Percentiles rank a stretch among this genome's conserved stretches.
These are phyloP conservation scores for Coemansia sp. DNA, from an alignment of 192 early-diverging fungal species.

Conservation along the genomic window DNA sequence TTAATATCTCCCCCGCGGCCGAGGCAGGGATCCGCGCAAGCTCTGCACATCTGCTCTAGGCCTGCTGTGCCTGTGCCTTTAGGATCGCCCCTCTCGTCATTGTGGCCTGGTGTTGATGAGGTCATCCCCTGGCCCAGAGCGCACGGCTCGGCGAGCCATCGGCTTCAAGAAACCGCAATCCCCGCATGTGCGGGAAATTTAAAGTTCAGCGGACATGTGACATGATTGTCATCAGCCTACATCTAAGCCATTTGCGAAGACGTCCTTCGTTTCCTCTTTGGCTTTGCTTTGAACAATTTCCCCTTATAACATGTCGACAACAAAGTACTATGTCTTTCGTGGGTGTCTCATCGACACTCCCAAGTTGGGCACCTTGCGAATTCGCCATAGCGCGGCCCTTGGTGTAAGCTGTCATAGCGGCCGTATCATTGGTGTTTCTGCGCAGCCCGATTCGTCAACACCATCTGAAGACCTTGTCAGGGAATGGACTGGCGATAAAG, in stretches of 20 bases:
- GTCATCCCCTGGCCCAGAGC: not conserved
- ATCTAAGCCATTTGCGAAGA: not conserved
- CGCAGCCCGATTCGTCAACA: not conserved
- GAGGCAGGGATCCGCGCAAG: conserved; percentile 1
- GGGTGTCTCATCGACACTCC: conserved; percentile 71
- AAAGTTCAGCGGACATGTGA: not conserved
- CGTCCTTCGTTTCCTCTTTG: not conserved
- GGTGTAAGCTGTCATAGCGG: conserved; percentile 64
- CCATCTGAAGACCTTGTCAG: conserved; percentile 17
- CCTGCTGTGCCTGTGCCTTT: not conserved
- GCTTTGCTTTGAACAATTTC: not conserved
- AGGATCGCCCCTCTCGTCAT: not conserved
- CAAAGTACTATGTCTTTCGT: conserved; percentile 49
- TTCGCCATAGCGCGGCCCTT: conserved; percentile 63
- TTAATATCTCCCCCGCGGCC: conserved; percentile 1
- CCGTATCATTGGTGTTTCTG: conserved; percentile 62
- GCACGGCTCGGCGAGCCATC: not conserved
- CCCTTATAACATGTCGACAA: conserved; percentile 12
- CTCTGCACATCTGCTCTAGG: conserved; percentile 1
- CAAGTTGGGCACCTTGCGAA: conserved; percentile 62
- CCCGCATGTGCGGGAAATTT: not conserved
- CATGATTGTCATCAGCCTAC: not conserved
- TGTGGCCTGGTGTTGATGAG: not conserved
- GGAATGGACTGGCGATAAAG: conserved; percentile 22
- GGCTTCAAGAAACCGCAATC: not conserved